Conservation (phyloP, 2,329 filamentous ascomycete species). For the Fusarium avenaceum region DNA sequence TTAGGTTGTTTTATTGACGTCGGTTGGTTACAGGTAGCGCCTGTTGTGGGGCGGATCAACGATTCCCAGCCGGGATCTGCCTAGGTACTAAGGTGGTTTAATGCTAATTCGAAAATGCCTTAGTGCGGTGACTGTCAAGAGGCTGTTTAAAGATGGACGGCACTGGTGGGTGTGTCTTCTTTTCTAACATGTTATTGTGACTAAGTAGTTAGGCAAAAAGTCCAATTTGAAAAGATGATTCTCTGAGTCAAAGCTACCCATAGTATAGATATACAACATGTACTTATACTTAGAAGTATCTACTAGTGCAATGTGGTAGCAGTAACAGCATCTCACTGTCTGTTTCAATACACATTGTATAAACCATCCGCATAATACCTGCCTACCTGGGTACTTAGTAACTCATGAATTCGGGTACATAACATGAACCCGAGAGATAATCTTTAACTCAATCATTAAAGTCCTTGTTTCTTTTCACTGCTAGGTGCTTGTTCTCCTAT, state of each 20-base stretch:
- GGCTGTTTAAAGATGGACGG: too few species aligned
- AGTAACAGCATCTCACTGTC: too few species aligned
- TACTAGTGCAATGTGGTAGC: too few species aligned
- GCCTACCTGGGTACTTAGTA: background rate
- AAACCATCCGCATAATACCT: too few species aligned
- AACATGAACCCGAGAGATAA: background rate
- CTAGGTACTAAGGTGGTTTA: slow-evolving; percentile 1
- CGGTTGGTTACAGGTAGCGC: slow-evolving; percentile 18
- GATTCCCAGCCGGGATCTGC: slow-evolving; percentile 43
- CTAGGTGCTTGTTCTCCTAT: background rate
- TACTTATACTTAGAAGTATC: background rate
- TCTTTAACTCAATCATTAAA: background rate
- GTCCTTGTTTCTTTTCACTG: background rate
- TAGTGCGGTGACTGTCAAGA: background rate
- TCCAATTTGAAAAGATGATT: too few species aligned
- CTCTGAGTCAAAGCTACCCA: too few species aligned
- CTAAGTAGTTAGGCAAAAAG: too few species aligned
- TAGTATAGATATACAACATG: too few species aligned
- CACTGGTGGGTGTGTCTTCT: too few species aligned
- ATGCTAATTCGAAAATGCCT: background rate
- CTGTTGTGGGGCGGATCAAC: slow-evolving; percentile 46
- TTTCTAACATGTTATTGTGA: too few species aligned
- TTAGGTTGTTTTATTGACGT: slow-evolving; percentile 30
- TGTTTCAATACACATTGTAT: too few species aligned
- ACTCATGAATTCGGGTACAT: background rate